These are phyloP conservation scores for Hevea brasiliensis DNA, from an alignment of 345 rosid species.

Conservation along the genomic window DNA sequence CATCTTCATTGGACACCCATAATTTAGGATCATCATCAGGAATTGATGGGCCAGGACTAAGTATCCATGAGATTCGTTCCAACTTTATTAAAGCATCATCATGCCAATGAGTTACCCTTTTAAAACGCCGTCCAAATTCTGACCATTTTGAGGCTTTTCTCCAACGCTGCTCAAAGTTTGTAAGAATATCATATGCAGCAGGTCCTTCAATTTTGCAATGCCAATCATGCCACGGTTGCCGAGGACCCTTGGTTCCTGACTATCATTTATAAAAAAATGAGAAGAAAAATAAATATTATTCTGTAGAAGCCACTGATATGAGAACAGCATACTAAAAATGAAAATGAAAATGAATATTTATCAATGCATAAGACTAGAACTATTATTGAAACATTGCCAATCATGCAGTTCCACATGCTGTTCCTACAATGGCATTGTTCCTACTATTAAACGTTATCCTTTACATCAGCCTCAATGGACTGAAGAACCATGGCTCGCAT, in stretches of 20 bases:
- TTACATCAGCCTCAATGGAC: not conserved
- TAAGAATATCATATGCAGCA: constrained; percentile 87
- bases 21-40: constrained; percentile 48
- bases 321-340: not conserved
- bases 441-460: not conserved
- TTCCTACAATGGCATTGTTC: too few species aligned
- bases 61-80: constrained; percentile 87
- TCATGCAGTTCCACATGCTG: not conserved
- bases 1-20: constrained; percentile 51
- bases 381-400: not conserved
- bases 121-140: constrained; percentile 57
- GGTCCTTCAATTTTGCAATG: constrained; percentile 93
- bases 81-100: constrained; percentile 79
- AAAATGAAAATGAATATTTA: not conserved
- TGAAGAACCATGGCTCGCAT: not conserved
- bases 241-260: constrained; percentile 70
- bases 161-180: constrained; percentile 94
- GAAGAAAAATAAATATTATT: not conserved
- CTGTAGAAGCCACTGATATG: not conserved
- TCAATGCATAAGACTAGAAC: not conserved
- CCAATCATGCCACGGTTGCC: constrained; percentile 89
- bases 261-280: constrained; percentile 24
- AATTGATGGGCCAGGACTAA: constrained; percentile 51
- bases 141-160: constrained; percentile 75
- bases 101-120: constrained; percentile 67